These are phyloP conservation scores for Sungouiella thailandica DNA, from an alignment of 805 yeast species.

Conservation along the genomic window DNA sequence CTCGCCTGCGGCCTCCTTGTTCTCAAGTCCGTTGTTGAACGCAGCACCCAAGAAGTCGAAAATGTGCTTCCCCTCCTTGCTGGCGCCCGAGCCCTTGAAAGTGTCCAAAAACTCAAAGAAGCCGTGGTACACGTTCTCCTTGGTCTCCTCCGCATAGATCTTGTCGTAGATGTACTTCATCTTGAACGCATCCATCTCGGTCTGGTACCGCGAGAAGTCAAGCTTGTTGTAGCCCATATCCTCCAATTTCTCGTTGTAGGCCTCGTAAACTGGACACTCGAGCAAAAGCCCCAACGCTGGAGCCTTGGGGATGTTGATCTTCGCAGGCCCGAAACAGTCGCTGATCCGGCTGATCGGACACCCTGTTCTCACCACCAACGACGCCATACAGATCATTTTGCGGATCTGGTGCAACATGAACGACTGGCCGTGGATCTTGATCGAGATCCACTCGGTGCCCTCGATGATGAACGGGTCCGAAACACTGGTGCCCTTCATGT, in stretches of 20 bases:
- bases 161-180: conserved; percentile 85
- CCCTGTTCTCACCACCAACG: conserved; percentile 79
- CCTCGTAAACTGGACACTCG: conserved; percentile 89
- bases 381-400: conserved; percentile 96
- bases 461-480: conserved; percentile 88
- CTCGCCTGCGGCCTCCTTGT: conserved; percentile 8
- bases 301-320: conserved; percentile 91
- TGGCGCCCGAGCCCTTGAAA: conserved; percentile 42
- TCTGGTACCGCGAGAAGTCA: conserved; percentile 59
- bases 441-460: conserved; percentile 93
- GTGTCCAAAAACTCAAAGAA: conserved; percentile 89
- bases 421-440: conserved; percentile 96
- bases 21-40: conserved; percentile 19
- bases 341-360: conserved; percentile 71
- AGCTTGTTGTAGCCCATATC: conserved; percentile 75
- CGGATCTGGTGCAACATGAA: conserved; percentile 98
- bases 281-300: conserved; percentile 90
- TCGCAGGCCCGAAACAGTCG: conserved; percentile 70
- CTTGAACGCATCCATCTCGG: conserved; percentile 81
- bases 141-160: conserved; percentile 83
- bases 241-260: conserved; percentile 66
- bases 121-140: conserved; percentile 83
- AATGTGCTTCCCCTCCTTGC: conserved; percentile 41
- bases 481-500: conserved; percentile 72
- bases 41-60: conserved; percentile 54